phyloP scores from a whole-genome alignment of 257 asterid species.

The Solanum etuberosum region DNA sequence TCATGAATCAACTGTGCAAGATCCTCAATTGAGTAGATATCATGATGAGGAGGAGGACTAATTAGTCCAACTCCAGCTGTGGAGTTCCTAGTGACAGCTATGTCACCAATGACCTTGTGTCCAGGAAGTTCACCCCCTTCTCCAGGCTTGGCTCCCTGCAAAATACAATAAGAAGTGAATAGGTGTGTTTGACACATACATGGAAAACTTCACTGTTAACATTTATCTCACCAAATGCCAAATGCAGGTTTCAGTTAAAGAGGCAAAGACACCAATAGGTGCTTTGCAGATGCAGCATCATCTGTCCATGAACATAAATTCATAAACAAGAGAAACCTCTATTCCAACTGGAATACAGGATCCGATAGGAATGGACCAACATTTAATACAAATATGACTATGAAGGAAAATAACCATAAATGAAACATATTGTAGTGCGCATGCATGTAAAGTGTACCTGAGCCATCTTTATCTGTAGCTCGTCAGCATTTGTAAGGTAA shows the following conservation, averaged over 20 bases:
- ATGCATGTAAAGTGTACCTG: constrained; percentile 47
- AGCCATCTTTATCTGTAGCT: constrained; percentile 95
- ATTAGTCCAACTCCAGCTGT: constrained; percentile 98
- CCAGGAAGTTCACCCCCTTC: constrained; percentile 99
- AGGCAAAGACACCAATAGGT: constrained; percentile 56
- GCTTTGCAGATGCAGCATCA: constrained; percentile 44
- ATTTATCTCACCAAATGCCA: constrained; percentile 41
- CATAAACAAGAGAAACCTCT: constrained; percentile 38
- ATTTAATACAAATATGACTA: neutral
- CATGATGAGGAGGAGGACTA: constrained; percentile 99
- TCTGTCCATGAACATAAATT: constrained; percentile 49
- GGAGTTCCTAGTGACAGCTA: constrained; percentile 93
- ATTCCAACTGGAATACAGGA: constrained; percentile 16
- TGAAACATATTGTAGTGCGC: neutral
- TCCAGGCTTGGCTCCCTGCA: constrained; percentile 99
- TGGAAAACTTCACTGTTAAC: constrained; percentile 13
- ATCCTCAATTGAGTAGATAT: constrained; percentile 97
- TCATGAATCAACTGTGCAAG: constrained; percentile 97
- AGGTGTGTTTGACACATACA: neutral
- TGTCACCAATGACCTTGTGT: constrained; percentile 96
- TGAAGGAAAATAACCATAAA: neutral
- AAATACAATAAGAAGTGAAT: constrained; percentile 17
- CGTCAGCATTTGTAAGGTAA: constrained; percentile 94
- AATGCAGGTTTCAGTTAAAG: constrained; percentile 38
- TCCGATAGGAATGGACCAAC: constrained; percentile 7